These are phyloP conservation scores for Diutina mesorugosa DNA, from an alignment of 1,139 yeast species.

Conservation along the genomic window DNA sequence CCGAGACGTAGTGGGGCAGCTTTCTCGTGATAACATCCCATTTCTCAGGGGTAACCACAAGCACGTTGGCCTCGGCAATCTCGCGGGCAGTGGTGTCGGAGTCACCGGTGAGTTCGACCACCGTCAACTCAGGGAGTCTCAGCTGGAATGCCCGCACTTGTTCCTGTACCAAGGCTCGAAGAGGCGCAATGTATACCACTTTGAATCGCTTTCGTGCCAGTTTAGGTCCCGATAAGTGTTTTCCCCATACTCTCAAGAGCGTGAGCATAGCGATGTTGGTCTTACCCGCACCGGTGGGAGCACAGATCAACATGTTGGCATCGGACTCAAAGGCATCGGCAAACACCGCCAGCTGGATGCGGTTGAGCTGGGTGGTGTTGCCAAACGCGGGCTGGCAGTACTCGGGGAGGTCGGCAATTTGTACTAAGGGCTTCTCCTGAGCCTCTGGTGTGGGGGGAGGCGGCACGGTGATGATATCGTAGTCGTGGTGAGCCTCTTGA, in stretches of 20 bases:
- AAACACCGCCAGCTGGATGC: constrained; percentile 73
- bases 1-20: constrained; percentile 67
- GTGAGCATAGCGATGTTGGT: constrained; percentile 90
- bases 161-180: constrained; percentile 91
- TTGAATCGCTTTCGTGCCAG: constrained; percentile 31
- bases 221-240: constrained; percentile 19
- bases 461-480: constrained; percentile 85
- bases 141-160: constrained; percentile 81
- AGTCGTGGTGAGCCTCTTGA: constrained; percentile 57
- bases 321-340: constrained; percentile 66
- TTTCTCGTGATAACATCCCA: constrained; percentile 99
- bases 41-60: constrained; percentile 91
- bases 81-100: constrained; percentile 67
- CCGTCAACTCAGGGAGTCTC: constrained; percentile 54
- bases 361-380: constrained; percentile 58
- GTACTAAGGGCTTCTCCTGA: constrained; percentile 37
- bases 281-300: constrained; percentile 98
- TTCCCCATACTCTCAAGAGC: constrained; percentile 47
- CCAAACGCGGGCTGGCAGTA: constrained; percentile 74
- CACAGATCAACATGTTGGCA: constrained; percentile 71
- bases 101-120: constrained; percentile 88
- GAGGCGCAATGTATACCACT: constrained; percentile 84
- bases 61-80: constrained; percentile 64
- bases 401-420: constrained; percentile 52
- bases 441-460: constrained; percentile 31